These are phyloP conservation scores for Nakazawaea ernobii DNA, from an alignment of 805 yeast genomes.

Conservation along the genomic window DNA sequence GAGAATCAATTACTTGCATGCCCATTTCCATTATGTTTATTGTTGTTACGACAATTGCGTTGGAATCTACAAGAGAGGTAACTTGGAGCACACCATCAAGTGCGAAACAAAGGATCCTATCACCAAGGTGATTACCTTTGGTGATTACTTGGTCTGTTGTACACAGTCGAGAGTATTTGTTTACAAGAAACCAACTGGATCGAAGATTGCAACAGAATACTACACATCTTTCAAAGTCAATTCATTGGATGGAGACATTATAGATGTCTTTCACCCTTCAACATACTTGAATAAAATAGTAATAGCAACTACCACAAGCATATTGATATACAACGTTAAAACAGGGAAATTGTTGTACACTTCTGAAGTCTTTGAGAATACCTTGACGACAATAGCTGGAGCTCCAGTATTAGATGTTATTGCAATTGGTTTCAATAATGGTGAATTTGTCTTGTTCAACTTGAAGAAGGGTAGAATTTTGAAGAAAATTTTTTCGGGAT, in stretches of 20 bases:
- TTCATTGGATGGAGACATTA: constrained; percentile 64
- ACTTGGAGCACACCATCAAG: constrained; percentile 38
- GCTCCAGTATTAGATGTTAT: constrained; percentile 86
- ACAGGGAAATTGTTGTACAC: constrained; percentile 64
- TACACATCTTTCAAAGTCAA: constrained; percentile 60
- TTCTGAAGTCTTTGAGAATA: constrained; percentile 42
- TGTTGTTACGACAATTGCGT: constrained; percentile 68
- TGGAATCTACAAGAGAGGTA: constrained; percentile 82
- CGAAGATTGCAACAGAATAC: constrained; percentile 50
- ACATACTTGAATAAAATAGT: constrained; percentile 88
- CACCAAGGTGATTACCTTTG: constrained; percentile 57
- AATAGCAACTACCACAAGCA: constrained; percentile 63
- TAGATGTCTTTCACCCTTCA: constrained; percentile 73
- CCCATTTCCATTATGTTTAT: constrained; percentile 81
- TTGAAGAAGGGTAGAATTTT: constrained; percentile 56
- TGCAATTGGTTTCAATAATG: constrained; percentile 70
- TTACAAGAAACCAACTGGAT: constrained; percentile 26
- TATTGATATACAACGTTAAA: constrained; percentile 67
- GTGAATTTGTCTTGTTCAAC: constrained; percentile 62
- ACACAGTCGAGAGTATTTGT: constrained; percentile 28
- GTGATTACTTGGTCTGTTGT: constrained; percentile 66
- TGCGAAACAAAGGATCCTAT: constrained; percentile 31
- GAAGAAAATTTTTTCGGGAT: constrained; percentile 43
- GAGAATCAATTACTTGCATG: constrained; percentile 63
- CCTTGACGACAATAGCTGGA: constrained; percentile 63